These are phyloP conservation scores for Chlamydomonas incerta DNA, from an alignment of 139 green algal genomes.

Conservation along the genomic window DNA sequence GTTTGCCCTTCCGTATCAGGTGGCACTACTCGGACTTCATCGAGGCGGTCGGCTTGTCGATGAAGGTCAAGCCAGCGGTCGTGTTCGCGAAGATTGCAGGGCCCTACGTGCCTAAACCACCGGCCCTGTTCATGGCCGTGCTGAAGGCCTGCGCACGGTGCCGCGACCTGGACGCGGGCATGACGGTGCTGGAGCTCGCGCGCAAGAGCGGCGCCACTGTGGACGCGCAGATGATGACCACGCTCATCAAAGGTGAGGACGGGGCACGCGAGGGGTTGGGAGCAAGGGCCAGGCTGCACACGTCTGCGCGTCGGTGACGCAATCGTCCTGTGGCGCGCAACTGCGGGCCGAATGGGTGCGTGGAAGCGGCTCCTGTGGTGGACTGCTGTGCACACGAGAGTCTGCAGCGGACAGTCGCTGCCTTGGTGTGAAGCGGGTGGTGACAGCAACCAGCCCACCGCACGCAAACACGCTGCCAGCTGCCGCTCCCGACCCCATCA, in stretches of 20 bases:
- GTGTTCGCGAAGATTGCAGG: constrained; percentile 3
- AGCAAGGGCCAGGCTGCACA: too few relatives aligned
- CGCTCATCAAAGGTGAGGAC: constrained; percentile 55
- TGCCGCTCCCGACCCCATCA: too few relatives aligned
- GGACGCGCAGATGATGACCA: constrained; percentile 43
- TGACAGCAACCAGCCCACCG: too few relatives aligned
- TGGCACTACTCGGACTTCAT: constrained; percentile 2
- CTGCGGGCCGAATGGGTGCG: too few relatives aligned
- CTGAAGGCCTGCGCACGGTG: constrained; percentile 35
- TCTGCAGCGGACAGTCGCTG: too few relatives aligned
- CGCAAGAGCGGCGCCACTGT: not conserved
- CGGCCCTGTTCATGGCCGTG: not conserved
- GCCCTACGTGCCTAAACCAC: constrained; percentile 3
- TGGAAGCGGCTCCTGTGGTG: too few relatives aligned
- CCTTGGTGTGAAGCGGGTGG: too few relatives aligned
- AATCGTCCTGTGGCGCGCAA: too few relatives aligned
- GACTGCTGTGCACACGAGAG: too few relatives aligned
- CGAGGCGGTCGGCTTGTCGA: not conserved
- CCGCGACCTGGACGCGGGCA: constrained; percentile 21
- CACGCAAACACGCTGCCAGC: too few relatives aligned
- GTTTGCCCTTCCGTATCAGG: not conserved
- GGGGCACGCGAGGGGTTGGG: too few relatives aligned
- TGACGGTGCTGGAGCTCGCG: constrained; percentile 41
- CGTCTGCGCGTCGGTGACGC: too few relatives aligned
- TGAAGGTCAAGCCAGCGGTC: constrained; percentile 18